Evolutionary conservation across 768 basidiomycete species (phyloP), one percentile per base, ranked within the genome.

Genomic region (Amylocystis lapponica): DNA sequence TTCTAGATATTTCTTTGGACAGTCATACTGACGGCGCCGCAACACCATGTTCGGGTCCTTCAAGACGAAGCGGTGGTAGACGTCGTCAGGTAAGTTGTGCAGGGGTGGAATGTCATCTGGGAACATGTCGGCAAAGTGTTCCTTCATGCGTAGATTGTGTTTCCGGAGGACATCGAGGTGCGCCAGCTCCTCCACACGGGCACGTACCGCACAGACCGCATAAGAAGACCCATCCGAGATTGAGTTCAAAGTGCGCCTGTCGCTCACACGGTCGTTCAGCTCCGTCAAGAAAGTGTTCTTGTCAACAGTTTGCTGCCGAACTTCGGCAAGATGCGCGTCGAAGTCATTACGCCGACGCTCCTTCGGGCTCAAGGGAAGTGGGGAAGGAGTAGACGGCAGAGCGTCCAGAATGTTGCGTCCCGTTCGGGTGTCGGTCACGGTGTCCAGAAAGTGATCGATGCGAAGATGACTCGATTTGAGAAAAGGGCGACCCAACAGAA

Each of bases 51-150:
- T 41, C 0, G 46, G 26, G 23, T 61, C 49, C 17, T 55, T 55
- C 5, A 57, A 30, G 0, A 20, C 27, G 10, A 60, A 44, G 10
- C 27, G 45, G 27, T 54, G 52, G 1, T 48, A 47, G 2, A 60
- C 46, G 17, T 55, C 40, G 0, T 41, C 34, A 0, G 55, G 58
- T 10, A 61, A 26, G 1, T 48, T 1, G 3, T 56, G 14, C 4
- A 51, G 19, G 4, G 49, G 53, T 4, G 58, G 55, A 11, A 61
- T 56, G 56, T 48, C 0, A 65, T 65, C 33, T 60, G 66, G 2
- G 60, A 43, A 34, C 72, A 74, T 0, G 46, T 46, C 0, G 60
- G 42, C 0, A 39, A 48, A 3, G 53, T 37, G 1, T 0, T 46
- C 43, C 16, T 59, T 47, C 19, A 45, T 44, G 0, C 45, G 32